Percentiles rank a stretch among this genome's conserved stretches.
Evolutionary conservation across 2,329 filamentous ascomycete species (phyloP).

Genomic region (Cercospora sp.): DNA sequence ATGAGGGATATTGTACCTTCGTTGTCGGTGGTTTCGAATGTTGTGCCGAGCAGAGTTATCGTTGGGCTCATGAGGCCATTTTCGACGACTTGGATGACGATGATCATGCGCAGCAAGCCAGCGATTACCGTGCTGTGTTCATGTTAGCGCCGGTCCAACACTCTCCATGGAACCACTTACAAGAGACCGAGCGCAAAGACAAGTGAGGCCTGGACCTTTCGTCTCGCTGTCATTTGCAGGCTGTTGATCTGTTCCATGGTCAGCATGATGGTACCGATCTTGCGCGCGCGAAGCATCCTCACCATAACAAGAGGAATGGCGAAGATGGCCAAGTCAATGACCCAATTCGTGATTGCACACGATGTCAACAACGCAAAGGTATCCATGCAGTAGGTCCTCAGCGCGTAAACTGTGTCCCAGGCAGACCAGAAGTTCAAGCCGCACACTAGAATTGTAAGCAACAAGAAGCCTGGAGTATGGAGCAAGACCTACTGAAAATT

Average conservation of each 20-base stretch:
- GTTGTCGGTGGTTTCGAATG: slow-evolving; percentile 11
- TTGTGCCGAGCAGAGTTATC: slow-evolving; percentile 13
- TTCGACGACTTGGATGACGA: slow-evolving; percentile 12
- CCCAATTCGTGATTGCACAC: slow-evolving; percentile 14
- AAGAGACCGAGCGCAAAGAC: slow-evolving; percentile 20
- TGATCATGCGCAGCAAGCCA: slow-evolving; percentile 21
- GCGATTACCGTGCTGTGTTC: slow-evolving; percentile 16
- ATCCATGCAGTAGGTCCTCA: slow-evolving; percentile 16
- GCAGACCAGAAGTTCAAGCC: slow-evolving; percentile 14
- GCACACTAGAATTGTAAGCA: slow-evolving; percentile 13
- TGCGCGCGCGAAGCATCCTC: not conserved
- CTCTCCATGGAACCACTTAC: slow-evolving; percentile 10
- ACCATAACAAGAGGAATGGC: slow-evolving; percentile 22
- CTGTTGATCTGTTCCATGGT: slow-evolving; percentile 9
- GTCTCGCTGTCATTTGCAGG: slow-evolving; percentile 13
- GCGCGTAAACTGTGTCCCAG: slow-evolving; percentile 18
- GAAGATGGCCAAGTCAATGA: slow-evolving; percentile 18
- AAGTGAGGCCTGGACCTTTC: slow-evolving; percentile 19
- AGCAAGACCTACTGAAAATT: slow-evolving; percentile 11
- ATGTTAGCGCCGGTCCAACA: not conserved
- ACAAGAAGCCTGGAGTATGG: not conserved
- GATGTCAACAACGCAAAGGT: slow-evolving; percentile 19
- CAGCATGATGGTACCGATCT: not conserved
- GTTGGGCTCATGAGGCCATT: slow-evolving; percentile 8
- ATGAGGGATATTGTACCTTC: slow-evolving; percentile 15